A percentile compares a stretch with the other conserved stretches of the same genome.
Evolutionary conservation across 2,329 filamentous ascomycete genomes (phyloP).

Genomic region (Fusarium musae): DNA sequence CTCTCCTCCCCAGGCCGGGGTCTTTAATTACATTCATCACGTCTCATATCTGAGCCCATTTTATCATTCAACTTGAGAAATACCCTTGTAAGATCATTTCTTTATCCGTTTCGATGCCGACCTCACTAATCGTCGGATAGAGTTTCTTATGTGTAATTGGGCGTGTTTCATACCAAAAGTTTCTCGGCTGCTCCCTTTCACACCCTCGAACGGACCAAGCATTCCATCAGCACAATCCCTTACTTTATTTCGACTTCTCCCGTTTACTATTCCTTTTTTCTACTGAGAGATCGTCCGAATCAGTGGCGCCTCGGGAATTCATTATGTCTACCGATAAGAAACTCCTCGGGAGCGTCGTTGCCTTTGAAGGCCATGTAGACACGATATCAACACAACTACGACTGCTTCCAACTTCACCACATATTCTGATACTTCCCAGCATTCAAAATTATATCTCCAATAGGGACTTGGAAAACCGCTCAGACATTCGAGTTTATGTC

Average conservation of each 20-base stretch:
- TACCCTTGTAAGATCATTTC: slow-evolving; percentile 27
- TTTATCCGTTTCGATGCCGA: slow-evolving; percentile 14
- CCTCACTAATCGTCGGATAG: slow-evolving; percentile 17
- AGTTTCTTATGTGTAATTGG: slow-evolving; percentile 6
- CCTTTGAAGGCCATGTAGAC: slow-evolving; percentile 68
- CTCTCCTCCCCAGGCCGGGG: slow-evolving; percentile 15
- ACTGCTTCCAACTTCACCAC: slow-evolving; percentile 67
- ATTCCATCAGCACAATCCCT: slow-evolving; percentile 26
- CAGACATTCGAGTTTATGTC: slow-evolving; percentile 54
- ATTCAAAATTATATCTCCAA: slow-evolving; percentile 59
- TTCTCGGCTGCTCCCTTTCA: slow-evolving; percentile 28
- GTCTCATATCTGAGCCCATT: slow-evolving; percentile 2
- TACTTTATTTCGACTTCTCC: slow-evolving; percentile 15
- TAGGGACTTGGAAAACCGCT: slow-evolving; percentile 43
- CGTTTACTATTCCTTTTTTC: not conserved
- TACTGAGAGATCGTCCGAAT: slow-evolving; percentile 22
- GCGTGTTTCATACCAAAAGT: slow-evolving; percentile 24
- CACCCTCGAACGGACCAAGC: slow-evolving; percentile 7
- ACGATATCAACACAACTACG: slow-evolving; percentile 68
- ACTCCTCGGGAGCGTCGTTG: slow-evolving; percentile 63
- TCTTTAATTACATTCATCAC: slow-evolving; percentile 29
- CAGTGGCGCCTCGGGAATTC: slow-evolving; percentile 22
- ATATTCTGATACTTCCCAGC: slow-evolving; percentile 67
- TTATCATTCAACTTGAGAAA: not conserved
- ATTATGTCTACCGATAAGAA: slow-evolving; percentile 43